Percentiles rank a stretch among this genome's conserved stretches.
phyloP scores from a whole-genome alignment of 2,329 filamentous ascomycete genomes.

The Aspergillus jensenii region DNA sequence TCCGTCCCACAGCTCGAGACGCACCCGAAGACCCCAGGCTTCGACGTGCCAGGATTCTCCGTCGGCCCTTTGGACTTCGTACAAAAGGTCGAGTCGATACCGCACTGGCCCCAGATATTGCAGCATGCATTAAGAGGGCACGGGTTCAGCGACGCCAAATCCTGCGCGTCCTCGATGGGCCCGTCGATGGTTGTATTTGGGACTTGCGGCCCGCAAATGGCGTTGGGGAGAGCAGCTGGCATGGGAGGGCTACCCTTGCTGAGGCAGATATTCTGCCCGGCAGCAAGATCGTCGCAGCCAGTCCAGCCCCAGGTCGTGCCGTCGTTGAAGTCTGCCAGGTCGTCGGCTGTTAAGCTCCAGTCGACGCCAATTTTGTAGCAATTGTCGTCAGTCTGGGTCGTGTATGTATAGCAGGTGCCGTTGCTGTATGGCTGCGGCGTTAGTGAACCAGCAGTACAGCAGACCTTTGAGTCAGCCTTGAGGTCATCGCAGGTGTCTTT shows the following conservation, averaged over 20 bases:
- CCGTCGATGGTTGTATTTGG: conserved; percentile 33
- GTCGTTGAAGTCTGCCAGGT: conserved; percentile 43
- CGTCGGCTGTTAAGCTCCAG: conserved; percentile 29
- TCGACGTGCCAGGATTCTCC: conserved; percentile 35
- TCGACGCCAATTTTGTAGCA: conserved; percentile 21
- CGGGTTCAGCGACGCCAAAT: conserved; percentile 37
- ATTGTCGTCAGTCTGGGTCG: conserved; percentile 33
- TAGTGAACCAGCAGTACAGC: conserved; percentile 18
- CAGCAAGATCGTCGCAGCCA: conserved; percentile 37
- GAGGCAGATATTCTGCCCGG: conserved; percentile 39
- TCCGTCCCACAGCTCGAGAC: conserved; percentile 45
- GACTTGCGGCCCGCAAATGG: conserved; percentile 47
- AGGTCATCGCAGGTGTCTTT: conserved; percentile 13
- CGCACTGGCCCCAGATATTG: conserved; percentile 48
- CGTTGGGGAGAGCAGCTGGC: conserved; percentile 38
- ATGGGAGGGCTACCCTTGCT: conserved; percentile 42
- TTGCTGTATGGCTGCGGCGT: conserved; percentile 36
- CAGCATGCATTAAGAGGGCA: conserved; percentile 48
- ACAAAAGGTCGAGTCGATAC: conserved; percentile 47
- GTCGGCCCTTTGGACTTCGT: conserved; percentile 15
- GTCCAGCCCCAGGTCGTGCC: conserved; percentile 43
- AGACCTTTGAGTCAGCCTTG: conserved; percentile 26
- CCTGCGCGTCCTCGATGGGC: conserved; percentile 22
- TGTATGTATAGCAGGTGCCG: conserved; percentile 40
- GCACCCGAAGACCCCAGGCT: conserved; percentile 25